A percentile compares a stretch with the other conserved stretches of the same genome.
These are phyloP conservation scores for Pyricularia grisea DNA, from an alignment of 2,329 filamentous ascomycete species.

Conservation along the genomic window DNA sequence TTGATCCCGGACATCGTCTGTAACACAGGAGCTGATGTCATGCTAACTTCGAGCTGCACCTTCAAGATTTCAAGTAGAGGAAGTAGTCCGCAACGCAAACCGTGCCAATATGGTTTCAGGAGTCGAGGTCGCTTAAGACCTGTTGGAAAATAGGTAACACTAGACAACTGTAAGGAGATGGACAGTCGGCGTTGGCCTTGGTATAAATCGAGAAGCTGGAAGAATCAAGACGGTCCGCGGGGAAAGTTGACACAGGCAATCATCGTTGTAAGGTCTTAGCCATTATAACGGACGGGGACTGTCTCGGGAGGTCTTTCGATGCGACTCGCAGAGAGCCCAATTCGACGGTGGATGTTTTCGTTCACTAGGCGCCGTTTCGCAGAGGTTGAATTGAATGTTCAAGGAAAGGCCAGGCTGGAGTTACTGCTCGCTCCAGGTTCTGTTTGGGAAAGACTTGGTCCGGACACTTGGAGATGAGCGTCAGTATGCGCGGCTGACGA, in stretches of 20 bases:
- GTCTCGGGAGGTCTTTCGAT: neutral
- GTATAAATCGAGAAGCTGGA: constrained; percentile 38
- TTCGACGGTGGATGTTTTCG: neutral
- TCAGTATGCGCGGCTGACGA: neutral
- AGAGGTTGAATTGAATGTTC: neutral
- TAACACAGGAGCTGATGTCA: constrained; percentile 32
- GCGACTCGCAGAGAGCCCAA: neutral
- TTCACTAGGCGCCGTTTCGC: neutral
- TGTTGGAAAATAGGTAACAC: neutral
- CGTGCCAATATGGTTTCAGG: constrained; percentile 9
- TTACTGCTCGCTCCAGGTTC: neutral
- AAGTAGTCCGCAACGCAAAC: constrained; percentile 14
- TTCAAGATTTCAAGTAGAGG: neutral
- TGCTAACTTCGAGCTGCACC: constrained; percentile 21
- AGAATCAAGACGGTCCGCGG: constrained; percentile 43
- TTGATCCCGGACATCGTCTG: constrained; percentile 34
- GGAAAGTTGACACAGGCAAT: constrained; percentile 39
- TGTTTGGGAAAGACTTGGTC: neutral
- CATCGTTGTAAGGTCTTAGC: constrained; percentile 41
- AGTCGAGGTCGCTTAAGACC: neutral
- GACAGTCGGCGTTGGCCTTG: neutral
- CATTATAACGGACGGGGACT: constrained; percentile 7
- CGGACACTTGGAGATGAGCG: neutral
- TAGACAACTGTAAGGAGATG: neutral
- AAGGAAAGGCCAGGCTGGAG: neutral